Conservation (phyloP, 1,284 basidiomycete species). For the Naganishia cerealis region DNA sequence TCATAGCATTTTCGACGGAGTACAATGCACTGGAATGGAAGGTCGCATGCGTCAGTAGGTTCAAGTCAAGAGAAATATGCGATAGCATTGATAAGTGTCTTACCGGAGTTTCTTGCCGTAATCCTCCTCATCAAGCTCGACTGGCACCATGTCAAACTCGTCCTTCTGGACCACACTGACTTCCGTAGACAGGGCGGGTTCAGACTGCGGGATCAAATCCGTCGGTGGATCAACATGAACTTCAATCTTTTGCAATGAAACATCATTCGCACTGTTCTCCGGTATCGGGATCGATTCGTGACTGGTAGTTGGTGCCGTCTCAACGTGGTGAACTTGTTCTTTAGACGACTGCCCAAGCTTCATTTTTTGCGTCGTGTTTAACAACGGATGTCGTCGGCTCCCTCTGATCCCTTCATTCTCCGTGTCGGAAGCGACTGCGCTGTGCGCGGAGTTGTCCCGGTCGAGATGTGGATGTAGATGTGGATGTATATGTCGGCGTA, state of each 20-base stretch:
- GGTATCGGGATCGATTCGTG: slow-evolving; percentile 1
- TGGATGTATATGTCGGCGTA: slow-evolving; percentile 16
- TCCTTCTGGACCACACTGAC: background rate
- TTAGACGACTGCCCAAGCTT: slow-evolving; percentile 6
- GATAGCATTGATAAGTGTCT: background rate
- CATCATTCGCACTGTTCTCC: background rate
- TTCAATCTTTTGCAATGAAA: background rate
- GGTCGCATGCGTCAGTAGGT: background rate
- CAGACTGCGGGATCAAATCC: background rate
- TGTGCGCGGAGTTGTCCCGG: background rate
- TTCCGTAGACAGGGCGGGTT: background rate
- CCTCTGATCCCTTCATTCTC: slow-evolving; percentile 14
- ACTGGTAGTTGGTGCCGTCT: background rate
- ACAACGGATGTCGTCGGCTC: slow-evolving; percentile 6
- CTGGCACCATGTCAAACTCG: slow-evolving; percentile 1
- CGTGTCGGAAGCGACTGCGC: slow-evolving; percentile 3
- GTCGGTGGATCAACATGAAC: background rate
- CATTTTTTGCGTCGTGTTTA: slow-evolving; percentile 8
- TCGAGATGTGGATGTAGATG: slow-evolving; percentile 12
- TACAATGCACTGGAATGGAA: background rate
- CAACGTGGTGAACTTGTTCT: slow-evolving; percentile 12
- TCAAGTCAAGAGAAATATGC: no score
- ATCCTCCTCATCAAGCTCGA: slow-evolving; percentile 3
- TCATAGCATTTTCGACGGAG: slow-evolving; percentile 14
- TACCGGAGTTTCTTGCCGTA: slow-evolving; percentile 19